Percentiles rank a stretch among this genome's conserved stretches.
Evolutionary conservation across 1,284 basidiomycete species (phyloP).

Genomic region (Tilletia setariae): DNA sequence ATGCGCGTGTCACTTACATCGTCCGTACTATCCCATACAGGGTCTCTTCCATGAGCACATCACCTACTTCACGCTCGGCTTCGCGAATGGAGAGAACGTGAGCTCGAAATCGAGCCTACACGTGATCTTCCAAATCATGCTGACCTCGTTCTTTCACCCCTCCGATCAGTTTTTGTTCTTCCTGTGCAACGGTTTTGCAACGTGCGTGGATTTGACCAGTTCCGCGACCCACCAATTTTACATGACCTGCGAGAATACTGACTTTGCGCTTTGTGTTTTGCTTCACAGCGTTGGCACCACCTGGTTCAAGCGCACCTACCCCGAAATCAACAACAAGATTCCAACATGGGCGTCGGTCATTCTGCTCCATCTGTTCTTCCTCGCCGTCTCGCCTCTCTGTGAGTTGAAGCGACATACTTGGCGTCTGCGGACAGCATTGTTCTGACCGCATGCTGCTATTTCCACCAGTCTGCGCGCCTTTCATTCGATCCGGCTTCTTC

Average conservation of each 20-base stretch:
- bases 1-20: slow-evolving; percentile 18
- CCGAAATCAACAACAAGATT: slow-evolving; percentile 39
- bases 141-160: background rate
- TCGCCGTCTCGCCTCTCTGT: slow-evolving; percentile 39
- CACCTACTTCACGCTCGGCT: slow-evolving; percentile 41
- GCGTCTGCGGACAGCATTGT: background rate
- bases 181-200: slow-evolving; percentile 45
- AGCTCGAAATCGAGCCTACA: background rate
- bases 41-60: slow-evolving; percentile 48
- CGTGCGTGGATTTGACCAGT: slow-evolving; percentile 7
- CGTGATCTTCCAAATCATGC: background rate
- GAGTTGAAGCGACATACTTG: background rate
- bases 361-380: slow-evolving; percentile 43
- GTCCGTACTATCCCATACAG: slow-evolving; percentile 18
- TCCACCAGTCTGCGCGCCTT: slow-evolving; percentile 39
- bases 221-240: background rate
- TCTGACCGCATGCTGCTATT: background rate
- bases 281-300: slow-evolving; percentile 33
- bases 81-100: slow-evolving; percentile 44
- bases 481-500: slow-evolving; percentile 46
- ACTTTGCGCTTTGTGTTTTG: no score
- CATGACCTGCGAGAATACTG: background rate
- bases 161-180: slow-evolving; percentile 43
- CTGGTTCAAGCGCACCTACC: slow-evolving; percentile 42
- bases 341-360: slow-evolving; percentile 37